These are phyloP conservation scores for Monilinia fructigena DNA, from an alignment of 2,329 filamentous ascomycete genomes.

Conservation along the genomic window DNA sequence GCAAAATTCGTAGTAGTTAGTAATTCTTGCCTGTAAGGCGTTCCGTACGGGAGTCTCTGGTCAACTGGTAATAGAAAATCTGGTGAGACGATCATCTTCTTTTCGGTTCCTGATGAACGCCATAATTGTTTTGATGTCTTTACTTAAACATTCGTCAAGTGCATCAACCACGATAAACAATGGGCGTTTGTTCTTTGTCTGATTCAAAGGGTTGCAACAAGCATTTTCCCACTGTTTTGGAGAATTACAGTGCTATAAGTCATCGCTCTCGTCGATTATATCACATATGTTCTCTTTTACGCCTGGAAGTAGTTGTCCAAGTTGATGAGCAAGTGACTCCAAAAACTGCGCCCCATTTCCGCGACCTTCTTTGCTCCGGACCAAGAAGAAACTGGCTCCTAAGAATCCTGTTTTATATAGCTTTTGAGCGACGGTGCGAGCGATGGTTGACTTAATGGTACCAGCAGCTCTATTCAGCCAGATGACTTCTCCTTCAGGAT, in stretches of 20 bases:
- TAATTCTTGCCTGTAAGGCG: not conserved
- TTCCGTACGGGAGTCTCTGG: constrained; percentile 9
- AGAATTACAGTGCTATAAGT: not conserved
- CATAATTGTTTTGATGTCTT: constrained; percentile 1
- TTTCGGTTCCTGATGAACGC: not conserved
- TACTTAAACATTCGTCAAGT: constrained; percentile 1
- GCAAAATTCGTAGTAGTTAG: not conserved
- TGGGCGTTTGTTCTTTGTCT: not conserved
- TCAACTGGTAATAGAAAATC: not conserved
- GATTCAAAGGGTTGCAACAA: not conserved
- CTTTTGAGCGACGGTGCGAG: not conserved
- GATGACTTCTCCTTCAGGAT: not conserved
- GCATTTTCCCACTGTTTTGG: not conserved
- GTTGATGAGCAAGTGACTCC: not conserved
- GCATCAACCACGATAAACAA: constrained; percentile 4
- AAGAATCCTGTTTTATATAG: too few relatives aligned
- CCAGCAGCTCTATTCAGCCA: constrained; percentile 1
- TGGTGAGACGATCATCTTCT: not conserved
- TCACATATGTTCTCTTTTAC: not conserved
- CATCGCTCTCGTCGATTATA: not conserved
- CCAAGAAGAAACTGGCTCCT: constrained; percentile 2
- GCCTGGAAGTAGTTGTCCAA: not conserved
- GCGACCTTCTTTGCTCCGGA: too few relatives aligned
- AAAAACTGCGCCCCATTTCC: not conserved
- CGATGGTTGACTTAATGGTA: not conserved